phyloP scores from a whole-genome alignment of 2,329 filamentous ascomycete species.

The Aspergillus sp. region DNA sequence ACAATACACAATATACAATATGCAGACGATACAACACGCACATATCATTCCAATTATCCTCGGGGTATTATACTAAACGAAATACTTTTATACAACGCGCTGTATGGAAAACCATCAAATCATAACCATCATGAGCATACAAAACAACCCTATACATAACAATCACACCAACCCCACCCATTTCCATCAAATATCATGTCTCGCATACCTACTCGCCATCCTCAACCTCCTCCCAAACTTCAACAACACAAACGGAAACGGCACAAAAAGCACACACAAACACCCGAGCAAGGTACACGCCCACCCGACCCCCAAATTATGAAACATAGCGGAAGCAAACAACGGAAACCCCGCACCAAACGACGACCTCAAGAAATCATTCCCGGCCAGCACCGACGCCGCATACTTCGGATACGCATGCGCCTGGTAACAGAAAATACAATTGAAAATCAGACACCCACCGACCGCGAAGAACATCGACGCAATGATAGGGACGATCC shows the following conservation, averaged over 20 bases:
- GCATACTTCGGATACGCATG: constrained; percentile 70
- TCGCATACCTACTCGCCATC: constrained; percentile 24
- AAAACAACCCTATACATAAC: no score
- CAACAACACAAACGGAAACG: constrained; percentile 42
- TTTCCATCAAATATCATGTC: constrained; percentile 23
- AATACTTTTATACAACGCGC: no score
- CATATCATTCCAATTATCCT: no score
- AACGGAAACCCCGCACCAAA: constrained; percentile 33
- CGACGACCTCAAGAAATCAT: constrained; percentile 70
- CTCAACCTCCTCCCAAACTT: constrained; percentile 19
- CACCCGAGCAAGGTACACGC: constrained; percentile 33
- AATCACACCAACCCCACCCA: not conserved
- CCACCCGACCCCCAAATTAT: constrained; percentile 35
- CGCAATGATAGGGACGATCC: constrained; percentile 68
- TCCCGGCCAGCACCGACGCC: constrained; percentile 71
- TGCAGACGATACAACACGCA: no score
- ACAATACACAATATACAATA: no score
- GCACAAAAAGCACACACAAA: constrained; percentile 34
- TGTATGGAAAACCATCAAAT: not conserved
- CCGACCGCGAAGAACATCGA: constrained; percentile 66
- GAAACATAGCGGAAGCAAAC: constrained; percentile 38
- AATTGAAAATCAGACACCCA: constrained; percentile 71
- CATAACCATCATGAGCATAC: not conserved
- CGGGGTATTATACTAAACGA: no score
- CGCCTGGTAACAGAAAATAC: constrained; percentile 73